Base-by-base conservation (phyloP, 202 grass and related monocot genomes). In the Bolboschoenoplectus hybrid region DNA sequence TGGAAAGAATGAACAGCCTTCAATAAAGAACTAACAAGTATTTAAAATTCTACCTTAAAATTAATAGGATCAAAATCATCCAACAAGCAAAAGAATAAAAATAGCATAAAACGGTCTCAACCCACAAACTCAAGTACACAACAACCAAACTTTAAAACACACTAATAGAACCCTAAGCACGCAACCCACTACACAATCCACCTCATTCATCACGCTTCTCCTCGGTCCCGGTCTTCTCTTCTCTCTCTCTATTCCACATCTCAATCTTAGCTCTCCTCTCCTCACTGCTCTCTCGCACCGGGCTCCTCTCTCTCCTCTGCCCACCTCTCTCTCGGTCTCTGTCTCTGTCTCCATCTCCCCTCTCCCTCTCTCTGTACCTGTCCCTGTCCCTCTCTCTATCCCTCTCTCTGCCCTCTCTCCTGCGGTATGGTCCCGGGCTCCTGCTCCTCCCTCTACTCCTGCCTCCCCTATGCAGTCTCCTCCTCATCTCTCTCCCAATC, bases 401-500 rank as follows among this genome's bases (percentile, higher is more conserved):
- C 89, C 45, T 74, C 71, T 88, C 40, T 82, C 81, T 5, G 68
- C 77, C 51, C 47, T 83, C 90, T 80, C 89, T 90, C 82, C 91
- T 92, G 44, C 89, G 65, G 32, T 55, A 87, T 13, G 91, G 90
- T 34, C 93, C 91, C 3, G 88, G 85, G 75, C 91, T 93, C 47
- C 92, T 87, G 89, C 91, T 95, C 84, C 91, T 91, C 44, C 91
- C 88, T 14, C 87, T 82, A 45, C 86, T 91, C 64, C 81, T 84
- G 10, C 35, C 81, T 3, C 39, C 41, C 17, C 93, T 90, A 90
- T 92, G 93, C 7, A 95, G 80, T 75, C 95, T 89, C 82, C 91
- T 95, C 80, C 96, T 92, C 14, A 95, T 90, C 32, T 95, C 96
- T 55, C 86, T 95, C n/a, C 96, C 90, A 85, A 95, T 98, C 76